Base-by-base conservation (phyloP, 1,284 basidiomycete genomes). In the Ceratorhiza oryzae-sativae region DNA sequence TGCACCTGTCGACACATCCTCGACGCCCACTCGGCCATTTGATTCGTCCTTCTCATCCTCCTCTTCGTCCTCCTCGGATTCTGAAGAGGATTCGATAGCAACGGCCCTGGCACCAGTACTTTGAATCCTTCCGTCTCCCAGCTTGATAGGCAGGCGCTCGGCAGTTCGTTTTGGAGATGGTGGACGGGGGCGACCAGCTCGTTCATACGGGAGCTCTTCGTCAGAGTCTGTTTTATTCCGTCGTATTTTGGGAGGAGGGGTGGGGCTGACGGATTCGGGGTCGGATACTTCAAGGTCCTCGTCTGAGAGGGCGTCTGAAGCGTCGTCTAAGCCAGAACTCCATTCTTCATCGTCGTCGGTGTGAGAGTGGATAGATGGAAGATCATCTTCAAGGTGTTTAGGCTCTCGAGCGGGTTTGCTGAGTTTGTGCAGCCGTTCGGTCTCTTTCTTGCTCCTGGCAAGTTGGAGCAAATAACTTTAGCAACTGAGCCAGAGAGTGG, bases 131-230 rank as follows among this genome's bases (percentile, higher is more conserved):
- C 94, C 94, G 72, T 91, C 86, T 2, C 89, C 85, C 1, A 95
- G 84, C 79, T 96, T 97, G 78, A 95, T 95, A 10, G 94, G 94
- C 59, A 97, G 83, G 51, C 91, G 85, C 65, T 87, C 84, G 60
- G 95, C 86, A 65, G 85, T 85, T 70, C 82, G 81, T 34, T 82
- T 82, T 49, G 83, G 84, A 15, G 83, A 82, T 23, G 80, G 76
- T 30, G 80, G 82, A 62, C 81, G 83, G 77, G 65, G 65, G 30
- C 91, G 85, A 34, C 88, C 87, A 32, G 81, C 79, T 46, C 80
- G 79, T 79, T 93, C 90, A 76, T 93, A 91, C 32, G 86, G 81
- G 87, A 90, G 88, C 80, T 94, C 93, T 49, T 80, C 82, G 75
- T 92, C 88, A 23, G 88, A 89, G 76, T 86, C 84, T 9, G 78